Evolutionary conservation across 176 grass and related monocot genomes (phyloP).

Genomic region (Zea luxurians): DNA sequence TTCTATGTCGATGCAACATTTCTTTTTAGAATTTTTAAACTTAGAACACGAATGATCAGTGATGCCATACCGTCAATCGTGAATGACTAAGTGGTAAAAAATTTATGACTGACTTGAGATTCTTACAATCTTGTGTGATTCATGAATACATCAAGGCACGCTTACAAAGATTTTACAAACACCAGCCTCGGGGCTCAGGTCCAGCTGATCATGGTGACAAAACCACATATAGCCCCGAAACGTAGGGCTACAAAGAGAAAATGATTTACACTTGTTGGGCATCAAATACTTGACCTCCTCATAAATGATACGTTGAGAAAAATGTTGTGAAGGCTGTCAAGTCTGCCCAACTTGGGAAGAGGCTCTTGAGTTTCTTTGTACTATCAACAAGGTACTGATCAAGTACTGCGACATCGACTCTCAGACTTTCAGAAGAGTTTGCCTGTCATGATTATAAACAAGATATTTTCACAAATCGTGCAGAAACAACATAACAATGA

Average conservation of each 20-base stretch:
- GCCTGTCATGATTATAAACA: conserved; percentile 49
- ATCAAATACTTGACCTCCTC: conserved; percentile 29
- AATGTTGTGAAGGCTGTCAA: conserved; percentile 81
- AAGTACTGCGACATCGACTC: conserved; percentile 84
- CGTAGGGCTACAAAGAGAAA: conserved; percentile 14
- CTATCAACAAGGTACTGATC: conserved; percentile 77
- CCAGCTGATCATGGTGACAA: not conserved
- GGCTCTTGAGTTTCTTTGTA: conserved; percentile 62
- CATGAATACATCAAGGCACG: not conserved
- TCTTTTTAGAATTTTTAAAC: not conserved
- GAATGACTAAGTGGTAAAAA: not conserved
- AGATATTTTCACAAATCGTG: not conserved
- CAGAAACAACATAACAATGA: not conserved
- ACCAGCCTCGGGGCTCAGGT: not conserved
- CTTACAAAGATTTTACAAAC: conserved; percentile 37
- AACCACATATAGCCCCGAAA: not conserved
- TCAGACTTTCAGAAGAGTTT: conserved; percentile 62
- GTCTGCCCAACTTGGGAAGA: conserved; percentile 90
- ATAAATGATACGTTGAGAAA: conserved; percentile 80
- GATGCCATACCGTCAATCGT: not conserved
- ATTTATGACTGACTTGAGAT: not conserved
- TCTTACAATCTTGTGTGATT: not conserved
- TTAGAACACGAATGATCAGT: not conserved
- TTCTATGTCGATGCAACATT: not conserved
- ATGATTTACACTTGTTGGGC: conserved; percentile 38